Base-by-base conservation (phyloP, 306 rosid species). In the Quercus bicolor region DNA sequence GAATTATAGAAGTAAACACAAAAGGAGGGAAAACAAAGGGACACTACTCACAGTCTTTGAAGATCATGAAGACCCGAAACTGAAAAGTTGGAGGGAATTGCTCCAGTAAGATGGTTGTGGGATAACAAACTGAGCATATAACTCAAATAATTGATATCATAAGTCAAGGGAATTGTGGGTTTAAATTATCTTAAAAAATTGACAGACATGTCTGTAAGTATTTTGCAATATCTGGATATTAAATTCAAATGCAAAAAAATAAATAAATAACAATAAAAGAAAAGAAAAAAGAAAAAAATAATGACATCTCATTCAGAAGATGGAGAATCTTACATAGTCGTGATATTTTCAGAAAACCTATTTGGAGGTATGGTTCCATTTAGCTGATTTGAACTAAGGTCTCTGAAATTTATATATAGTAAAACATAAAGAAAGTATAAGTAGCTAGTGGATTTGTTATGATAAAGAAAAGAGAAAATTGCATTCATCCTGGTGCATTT, bases 291-390 rank as follows among this genome's bases (percentile, higher is more conserved):
- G 40, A 34, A 34, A 34, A 34, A 40, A 40, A 40, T 0, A 40
- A 73, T 74, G 40, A 74, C 15, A 55, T 69, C 29, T 68, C 9
- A 77, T 72, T 79, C 80, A 54, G 61, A 77, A 51, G 75, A 82
- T 62, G 29, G 77, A 82, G 86, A 82, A 66, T 34, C 93, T 88
- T 89, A 95, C 98, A 92, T 92, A 51, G 98, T 95, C 31, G 92
- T 95, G 87, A 92, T 91, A n/a, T 80, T 69, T 33, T 81, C 83
- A 28, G 98, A 81, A 77, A 92, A 89, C 82, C 60, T 88, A 64
- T 78, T 70, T 26, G 20, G 37, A 68, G 98, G 98, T 77, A 95
- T 78, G 10, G 93, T 76, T 88, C 78, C 98, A 73, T 73, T 95
- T 77, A 92, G 87, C 82, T 77, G 88, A 78, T 95, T 95, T 70